Conservation (phyloP, 441 rosid genomes). For the Euphorbia celastroides region DNA sequence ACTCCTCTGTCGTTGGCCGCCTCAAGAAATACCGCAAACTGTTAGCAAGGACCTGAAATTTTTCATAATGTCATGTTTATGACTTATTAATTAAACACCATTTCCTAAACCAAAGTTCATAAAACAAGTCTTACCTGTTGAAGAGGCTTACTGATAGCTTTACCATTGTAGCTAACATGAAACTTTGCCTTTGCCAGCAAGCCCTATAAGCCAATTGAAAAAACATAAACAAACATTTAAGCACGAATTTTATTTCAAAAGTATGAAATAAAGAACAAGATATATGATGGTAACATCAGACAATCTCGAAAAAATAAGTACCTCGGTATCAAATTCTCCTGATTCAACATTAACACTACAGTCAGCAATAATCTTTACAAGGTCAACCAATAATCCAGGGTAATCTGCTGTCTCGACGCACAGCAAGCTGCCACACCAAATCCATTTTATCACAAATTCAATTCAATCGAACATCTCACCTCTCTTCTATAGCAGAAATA, state of each 20-base stretch:
- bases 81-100: not conserved
- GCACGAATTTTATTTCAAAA: not conserved
- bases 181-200: constrained; percentile 93
- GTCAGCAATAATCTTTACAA: constrained; percentile 73
- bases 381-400: constrained; percentile 89
- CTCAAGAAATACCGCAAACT: constrained; percentile 90
- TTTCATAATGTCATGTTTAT: not conserved
- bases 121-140: constrained; percentile 52
- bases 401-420: constrained; percentile 86
- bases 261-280: not conserved
- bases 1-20: constrained; percentile 85
- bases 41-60: constrained; percentile 72
- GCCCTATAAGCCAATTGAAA: constrained; percentile 41
- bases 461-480: not conserved
- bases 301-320: constrained; percentile 6
- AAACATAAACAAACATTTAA: not conserved
- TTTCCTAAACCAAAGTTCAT: not conserved
- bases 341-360: constrained; percentile 74
- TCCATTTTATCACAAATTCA: not conserved
- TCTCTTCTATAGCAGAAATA: not conserved
- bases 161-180: constrained; percentile 84
- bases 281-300: not conserved
- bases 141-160: constrained; percentile 82
- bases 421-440: constrained; percentile 55
- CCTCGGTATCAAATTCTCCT: constrained; percentile 99